Evolutionary conservation across 2,329 filamentous ascomycete genomes (phyloP).

Genomic region (Capronia epimyces): DNA sequence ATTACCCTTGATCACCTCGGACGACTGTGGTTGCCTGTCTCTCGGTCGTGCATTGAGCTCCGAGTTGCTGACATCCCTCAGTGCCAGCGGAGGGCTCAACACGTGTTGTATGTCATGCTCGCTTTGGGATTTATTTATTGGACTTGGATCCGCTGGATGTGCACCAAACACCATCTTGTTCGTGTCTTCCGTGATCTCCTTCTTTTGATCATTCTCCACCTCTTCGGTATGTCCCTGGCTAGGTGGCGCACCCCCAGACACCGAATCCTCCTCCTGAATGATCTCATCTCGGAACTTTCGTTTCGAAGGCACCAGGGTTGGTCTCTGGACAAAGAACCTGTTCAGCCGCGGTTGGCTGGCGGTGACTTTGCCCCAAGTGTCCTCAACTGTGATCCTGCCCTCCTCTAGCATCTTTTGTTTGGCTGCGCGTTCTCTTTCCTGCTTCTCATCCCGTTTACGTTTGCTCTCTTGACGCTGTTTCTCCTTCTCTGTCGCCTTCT

Average conservation of each 20-base stretch:
- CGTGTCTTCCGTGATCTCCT: background rate
- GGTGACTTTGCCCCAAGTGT: conserved; percentile 28
- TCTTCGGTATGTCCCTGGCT: background rate
- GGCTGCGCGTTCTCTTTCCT: conserved; percentile 18
- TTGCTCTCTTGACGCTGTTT: conserved; percentile 24
- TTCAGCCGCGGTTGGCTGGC: conserved; percentile 27
- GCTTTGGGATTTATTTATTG: background rate
- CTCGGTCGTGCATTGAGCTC: conserved; percentile 4
- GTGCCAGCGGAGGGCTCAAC: background rate
- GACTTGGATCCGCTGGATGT: background rate
- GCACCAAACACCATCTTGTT: background rate
- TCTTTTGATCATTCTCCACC: background rate
- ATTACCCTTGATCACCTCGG: background rate
- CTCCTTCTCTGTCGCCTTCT: conserved; percentile 24
- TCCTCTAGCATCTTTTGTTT: conserved; percentile 26
- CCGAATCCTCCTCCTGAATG: background rate
- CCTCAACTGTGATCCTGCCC: conserved; percentile 25
- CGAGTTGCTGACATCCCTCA: conserved; percentile 7
- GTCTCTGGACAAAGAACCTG: conserved; percentile 23
- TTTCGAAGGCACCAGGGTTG: background rate
- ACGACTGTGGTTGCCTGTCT: background rate
- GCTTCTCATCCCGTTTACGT: conserved; percentile 26
- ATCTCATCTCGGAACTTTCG: background rate
- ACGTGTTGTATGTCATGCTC: too few species aligned
- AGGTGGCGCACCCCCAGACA: background rate